Conservation (phyloP, 352 stramenopile genomes). For the Globisporangium rhizosaccharum region DNA sequence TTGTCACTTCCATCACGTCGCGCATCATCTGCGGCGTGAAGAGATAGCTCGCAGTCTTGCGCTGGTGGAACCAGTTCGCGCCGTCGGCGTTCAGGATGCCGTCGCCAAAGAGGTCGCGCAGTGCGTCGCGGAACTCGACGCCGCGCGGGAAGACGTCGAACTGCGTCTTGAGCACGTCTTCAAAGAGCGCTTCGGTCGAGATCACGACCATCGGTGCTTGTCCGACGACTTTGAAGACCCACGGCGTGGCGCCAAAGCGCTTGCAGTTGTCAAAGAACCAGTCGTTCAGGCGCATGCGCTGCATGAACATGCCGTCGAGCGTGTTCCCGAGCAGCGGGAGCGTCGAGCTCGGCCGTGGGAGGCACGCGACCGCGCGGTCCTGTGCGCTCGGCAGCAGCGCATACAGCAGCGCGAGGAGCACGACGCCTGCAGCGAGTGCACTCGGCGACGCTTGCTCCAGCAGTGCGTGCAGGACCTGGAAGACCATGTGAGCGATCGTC, state of each 20-base stretch:
- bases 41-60: conserved; percentile 23
- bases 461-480: not conserved
- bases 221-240: conserved; percentile 30
- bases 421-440: not conserved
- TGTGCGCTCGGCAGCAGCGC: not conserved
- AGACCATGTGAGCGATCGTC: too few species aligned
- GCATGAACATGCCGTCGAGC: conserved; percentile 10
- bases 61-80: conserved; percentile 34
- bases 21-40: conserved; percentile 28
- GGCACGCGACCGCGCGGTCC: conserved; percentile 3
- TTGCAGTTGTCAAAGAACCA: conserved; percentile 19
- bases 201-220: conserved; percentile 33
- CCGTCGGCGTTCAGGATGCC: conserved; percentile 38
- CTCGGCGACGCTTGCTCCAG: not conserved
- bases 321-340: conserved; percentile 15
- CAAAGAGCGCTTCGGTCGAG: conserved; percentile 25
- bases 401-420: not conserved
- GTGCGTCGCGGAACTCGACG: conserved; percentile 19
- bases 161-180: conserved; percentile 50
- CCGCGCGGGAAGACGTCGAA: conserved; percentile 68
- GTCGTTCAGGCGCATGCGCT: conserved; percentile 15
- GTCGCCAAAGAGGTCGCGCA: conserved; percentile 53
- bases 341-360: conserved; percentile 12
- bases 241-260: conserved; percentile 20
- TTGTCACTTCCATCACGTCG: conserved; percentile 20